These are phyloP conservation scores for Xanthoconium purpureum DNA, from an alignment of 768 basidiomycete genomes.

Conservation along the genomic window DNA sequence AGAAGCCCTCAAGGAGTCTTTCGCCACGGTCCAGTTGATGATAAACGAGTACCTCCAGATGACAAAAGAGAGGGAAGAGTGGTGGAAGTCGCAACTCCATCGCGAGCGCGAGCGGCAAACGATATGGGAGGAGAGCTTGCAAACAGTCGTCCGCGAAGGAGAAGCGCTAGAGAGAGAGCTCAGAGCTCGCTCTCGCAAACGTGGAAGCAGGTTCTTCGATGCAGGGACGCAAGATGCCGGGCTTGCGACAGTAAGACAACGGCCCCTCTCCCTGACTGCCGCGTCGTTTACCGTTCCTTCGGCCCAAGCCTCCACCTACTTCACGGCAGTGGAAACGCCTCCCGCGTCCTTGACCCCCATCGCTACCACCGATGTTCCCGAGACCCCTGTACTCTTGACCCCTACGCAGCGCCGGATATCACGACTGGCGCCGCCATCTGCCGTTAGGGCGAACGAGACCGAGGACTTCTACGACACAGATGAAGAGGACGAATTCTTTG, in stretches of 20 bases:
- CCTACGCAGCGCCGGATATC: constrained; percentile 23
- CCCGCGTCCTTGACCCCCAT: constrained; percentile 6
- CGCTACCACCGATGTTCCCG: constrained; percentile 1
- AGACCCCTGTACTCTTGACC: constrained; percentile 15
- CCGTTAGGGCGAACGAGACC: constrained; percentile 30
- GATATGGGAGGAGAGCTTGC: constrained; percentile 90
- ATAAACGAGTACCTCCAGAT: constrained; percentile 68
- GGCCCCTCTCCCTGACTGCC: constrained; percentile 16
- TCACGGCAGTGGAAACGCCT: constrained; percentile 23
- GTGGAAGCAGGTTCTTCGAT: constrained; percentile 58
- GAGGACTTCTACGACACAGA: constrained; percentile 50
- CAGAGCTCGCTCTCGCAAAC: constrained; percentile 52
- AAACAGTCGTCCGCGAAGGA: constrained; percentile 81
- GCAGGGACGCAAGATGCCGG: constrained; percentile 23
- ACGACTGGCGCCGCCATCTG: constrained; percentile 12
- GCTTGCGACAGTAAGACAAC: constrained; percentile 18
- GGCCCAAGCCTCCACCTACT: constrained; percentile 18
- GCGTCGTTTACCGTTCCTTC: constrained; percentile 14
- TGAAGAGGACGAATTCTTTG: constrained; percentile 96
- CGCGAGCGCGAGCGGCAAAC: constrained; percentile 60
- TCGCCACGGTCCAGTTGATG: constrained; percentile 54
- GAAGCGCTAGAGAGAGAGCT: constrained; percentile 82
- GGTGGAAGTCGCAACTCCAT: constrained; percentile 64
- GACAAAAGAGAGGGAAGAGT: constrained; percentile 75
- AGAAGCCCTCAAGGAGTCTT: constrained; percentile 58